phyloP scores from a whole-genome alignment of 139 green algal genomes.

The Mychonastes homosphaera region DNA sequence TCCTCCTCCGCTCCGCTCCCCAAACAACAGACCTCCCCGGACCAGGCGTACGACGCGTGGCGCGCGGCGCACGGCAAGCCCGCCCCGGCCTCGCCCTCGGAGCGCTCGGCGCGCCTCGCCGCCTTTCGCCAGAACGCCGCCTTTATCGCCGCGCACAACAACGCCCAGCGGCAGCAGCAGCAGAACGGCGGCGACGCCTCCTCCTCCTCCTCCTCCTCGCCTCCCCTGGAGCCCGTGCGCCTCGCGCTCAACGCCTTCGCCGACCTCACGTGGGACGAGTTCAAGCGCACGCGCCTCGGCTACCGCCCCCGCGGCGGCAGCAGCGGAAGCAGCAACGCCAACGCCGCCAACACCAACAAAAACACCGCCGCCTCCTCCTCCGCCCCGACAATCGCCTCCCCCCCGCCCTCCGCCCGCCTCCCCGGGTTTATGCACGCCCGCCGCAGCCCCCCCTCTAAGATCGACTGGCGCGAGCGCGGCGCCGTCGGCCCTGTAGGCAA shows the following conservation, averaged over 20 bases:
- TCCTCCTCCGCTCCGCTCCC: no score
- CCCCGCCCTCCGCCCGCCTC: neutral
- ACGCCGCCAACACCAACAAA: neutral
- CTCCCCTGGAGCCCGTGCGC: conserved; percentile 23
- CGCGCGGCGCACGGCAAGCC: no score
- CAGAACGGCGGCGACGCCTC: neutral
- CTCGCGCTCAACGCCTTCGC: conserved; percentile 74
- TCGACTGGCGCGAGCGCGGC: conserved; percentile 75
- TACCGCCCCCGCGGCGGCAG: conserved; percentile 18
- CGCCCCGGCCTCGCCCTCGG: no score
- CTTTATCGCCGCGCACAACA: no score
- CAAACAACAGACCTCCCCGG: no score
- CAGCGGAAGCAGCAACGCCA: neutral
- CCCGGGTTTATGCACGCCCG: conserved; percentile 43
- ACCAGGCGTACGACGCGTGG: no score
- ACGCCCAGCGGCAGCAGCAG: neutral
- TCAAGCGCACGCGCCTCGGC: conserved; percentile 50
- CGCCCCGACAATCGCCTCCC: conserved; percentile 1
- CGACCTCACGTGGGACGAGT: conserved; percentile 85
- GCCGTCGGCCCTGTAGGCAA: conserved; percentile 90
- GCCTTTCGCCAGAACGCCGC: no score
- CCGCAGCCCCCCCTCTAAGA: conserved; percentile 20
- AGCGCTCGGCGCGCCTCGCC: no score
- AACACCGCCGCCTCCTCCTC: conserved; percentile 9
- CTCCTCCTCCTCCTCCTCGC: neutral